Conservation (phyloP, 1,284 basidiomycete species). For the Marasmius tenuissimus region DNA sequence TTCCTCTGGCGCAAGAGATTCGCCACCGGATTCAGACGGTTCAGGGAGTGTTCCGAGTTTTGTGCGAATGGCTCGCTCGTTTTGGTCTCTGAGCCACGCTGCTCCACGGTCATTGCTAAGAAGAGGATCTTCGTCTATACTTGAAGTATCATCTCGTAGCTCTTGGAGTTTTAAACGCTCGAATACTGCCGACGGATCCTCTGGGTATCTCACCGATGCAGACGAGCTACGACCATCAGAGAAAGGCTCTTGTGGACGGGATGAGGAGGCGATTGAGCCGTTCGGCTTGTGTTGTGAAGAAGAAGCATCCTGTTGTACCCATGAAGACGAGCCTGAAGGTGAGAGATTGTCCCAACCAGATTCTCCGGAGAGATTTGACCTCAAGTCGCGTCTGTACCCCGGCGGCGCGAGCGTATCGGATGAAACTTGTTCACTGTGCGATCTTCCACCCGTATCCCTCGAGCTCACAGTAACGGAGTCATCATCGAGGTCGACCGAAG, state of each 20-base stretch:
- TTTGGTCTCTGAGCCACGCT: constrained; percentile 84
- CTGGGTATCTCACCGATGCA: constrained; percentile 32
- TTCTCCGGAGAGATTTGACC: constrained; percentile 15
- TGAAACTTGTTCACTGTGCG: constrained; percentile 6
- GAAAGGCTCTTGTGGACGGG: constrained; percentile 23
- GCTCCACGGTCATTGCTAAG: constrained; percentile 64
- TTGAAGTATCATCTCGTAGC: constrained; percentile 38
- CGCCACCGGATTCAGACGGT: constrained; percentile 55
- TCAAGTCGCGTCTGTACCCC: background rate
- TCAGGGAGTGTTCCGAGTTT: constrained; percentile 61
- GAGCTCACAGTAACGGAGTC: constrained; percentile 75
- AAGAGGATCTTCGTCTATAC: constrained; percentile 43
- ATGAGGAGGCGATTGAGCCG: background rate
- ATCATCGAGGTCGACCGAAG: constrained; percentile 55
- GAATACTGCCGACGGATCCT: constrained; percentile 52
- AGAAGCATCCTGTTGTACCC: background rate
- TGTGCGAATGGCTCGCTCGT: constrained; percentile 56
- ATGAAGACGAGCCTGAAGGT: background rate
- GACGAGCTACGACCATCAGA: constrained; percentile 28
- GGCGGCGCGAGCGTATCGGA: constrained; percentile 1
- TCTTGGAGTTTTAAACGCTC: constrained; percentile 57
- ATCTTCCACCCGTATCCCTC: constrained; percentile 45
- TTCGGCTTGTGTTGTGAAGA: background rate
- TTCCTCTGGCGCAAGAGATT: constrained; percentile 41
- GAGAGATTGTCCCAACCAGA: constrained; percentile 14